phyloP scores from a whole-genome alignment of 495 filamentous ascomycete species.

The Parathielavia appendiculata region DNA sequence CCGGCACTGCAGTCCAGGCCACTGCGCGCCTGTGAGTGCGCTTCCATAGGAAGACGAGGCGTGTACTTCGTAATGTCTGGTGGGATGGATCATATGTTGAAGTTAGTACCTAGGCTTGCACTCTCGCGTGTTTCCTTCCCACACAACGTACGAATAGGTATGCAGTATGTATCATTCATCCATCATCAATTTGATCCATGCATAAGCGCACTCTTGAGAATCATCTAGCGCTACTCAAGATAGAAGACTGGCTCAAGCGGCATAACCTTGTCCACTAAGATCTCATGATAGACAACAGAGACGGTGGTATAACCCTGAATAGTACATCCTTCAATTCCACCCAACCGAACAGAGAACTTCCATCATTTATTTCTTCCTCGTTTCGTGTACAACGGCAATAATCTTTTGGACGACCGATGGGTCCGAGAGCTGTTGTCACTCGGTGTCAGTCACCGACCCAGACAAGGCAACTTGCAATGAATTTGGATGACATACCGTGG shows the following conservation, averaged over 20 bases:
- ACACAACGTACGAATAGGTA: no score
- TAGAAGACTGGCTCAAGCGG: not conserved
- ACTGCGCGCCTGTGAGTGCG: no score
- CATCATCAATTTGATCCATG: not conserved
- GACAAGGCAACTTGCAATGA: not conserved
- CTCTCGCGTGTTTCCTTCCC: no score
- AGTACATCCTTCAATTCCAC: constrained; percentile 12
- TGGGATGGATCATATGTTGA: no score
- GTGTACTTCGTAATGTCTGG: no score
- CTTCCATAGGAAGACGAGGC: no score
- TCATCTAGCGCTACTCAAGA: not conserved
- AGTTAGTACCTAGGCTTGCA: no score
- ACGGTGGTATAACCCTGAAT: constrained; percentile 19
- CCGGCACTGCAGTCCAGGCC: no score
- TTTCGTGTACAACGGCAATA: constrained; percentile 67
- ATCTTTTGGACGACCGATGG: constrained; percentile 86
- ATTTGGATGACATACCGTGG: constrained; percentile 61
- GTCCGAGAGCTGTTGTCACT: constrained; percentile 65
- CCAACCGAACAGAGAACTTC: not conserved
- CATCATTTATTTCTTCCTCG: constrained; percentile 42
- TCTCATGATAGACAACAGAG: constrained; percentile 7
- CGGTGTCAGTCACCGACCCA: constrained; percentile 34
- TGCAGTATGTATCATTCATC: no score
- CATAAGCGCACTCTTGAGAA: no score
- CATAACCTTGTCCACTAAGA: no score